Percentiles rank a stretch among this genome's conserved stretches.
Evolutionary conservation across 495 filamentous ascomycete species (phyloP).

Genomic region (Clohesyomyces aquaticus): DNA sequence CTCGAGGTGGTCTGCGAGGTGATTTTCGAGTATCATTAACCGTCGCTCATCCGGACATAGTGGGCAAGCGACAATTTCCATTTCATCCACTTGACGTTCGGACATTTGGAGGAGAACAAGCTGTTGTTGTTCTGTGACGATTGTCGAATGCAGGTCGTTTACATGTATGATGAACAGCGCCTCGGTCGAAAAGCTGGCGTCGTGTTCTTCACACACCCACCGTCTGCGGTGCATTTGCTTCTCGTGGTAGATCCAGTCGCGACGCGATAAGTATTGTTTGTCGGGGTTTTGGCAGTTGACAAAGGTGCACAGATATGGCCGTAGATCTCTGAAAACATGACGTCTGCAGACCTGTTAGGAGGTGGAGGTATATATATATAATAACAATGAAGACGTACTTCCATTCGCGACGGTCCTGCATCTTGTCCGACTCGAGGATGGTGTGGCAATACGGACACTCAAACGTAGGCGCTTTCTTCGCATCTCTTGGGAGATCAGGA

Average conservation of each 20-base stretch:
- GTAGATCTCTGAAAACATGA: constrained; percentile 20
- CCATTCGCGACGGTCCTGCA: constrained; percentile 11
- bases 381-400: constrained; percentile 16
- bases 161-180: constrained; percentile 19
- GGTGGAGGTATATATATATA: too few species aligned
- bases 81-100: constrained; percentile 28
- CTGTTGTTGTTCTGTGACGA: constrained; percentile 18
- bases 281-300: constrained; percentile 27
- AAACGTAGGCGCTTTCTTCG: neutral
- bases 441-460: constrained; percentile 18
- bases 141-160: neutral
- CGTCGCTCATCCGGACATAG: constrained; percentile 24
- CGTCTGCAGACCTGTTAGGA: constrained; percentile 4
- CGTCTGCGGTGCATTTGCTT: constrained; percentile 36
- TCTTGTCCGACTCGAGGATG: neutral
- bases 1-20: too few species aligned
- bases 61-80: constrained; percentile 19
- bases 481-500: constrained; percentile 2
- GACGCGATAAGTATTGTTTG: constrained; percentile 30
- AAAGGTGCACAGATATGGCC: constrained; percentile 24
- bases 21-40: constrained; percentile 13
- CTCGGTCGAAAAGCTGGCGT: constrained; percentile 15
- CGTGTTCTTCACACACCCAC: constrained; percentile 33
- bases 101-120: constrained; percentile 28
- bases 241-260: constrained; percentile 42